Base-by-base conservation (phyloP, 176 grass and related monocot species). In the Luzula sylvatica region DNA sequence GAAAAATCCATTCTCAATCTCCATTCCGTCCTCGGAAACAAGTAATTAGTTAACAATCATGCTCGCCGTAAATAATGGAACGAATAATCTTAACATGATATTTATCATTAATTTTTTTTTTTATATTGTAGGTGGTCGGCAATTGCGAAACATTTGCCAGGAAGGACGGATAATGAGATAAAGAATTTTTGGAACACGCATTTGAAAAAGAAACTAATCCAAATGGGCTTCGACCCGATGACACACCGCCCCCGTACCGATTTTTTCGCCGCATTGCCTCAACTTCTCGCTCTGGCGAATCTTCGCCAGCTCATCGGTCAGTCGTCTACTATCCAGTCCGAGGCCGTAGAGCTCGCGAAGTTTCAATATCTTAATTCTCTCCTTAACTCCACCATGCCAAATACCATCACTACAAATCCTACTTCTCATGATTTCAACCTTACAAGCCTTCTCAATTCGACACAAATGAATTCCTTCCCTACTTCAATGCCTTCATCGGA, bases 131-230 rank as follows among this genome's bases (percentile, higher is more conserved):
- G 90, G 59, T 96, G 90, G 90, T 96, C 90, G 40, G 67, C 84
- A 32, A 96, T 96, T 22, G 77, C 84, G 0, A 89, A 84, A 32
- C 66, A 82, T 54, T 80, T 96, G 9, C 77, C 80, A 0, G 90
- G 90, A 7, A 55, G 90, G 13, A 96, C 90, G 0, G 90, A 96
- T 70, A 96, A 96, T 1, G 90, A 96, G 68, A 96, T 96, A 77
- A 96, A 96, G 81, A 96, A 96, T 24, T 96, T 82, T 74, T 96
- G 90, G 90, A 96, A 96, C 74, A 96, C 90, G 0, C 85, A 89
- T 71, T 84, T 96, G 39, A 96, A 89, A 81, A 96, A 96, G 72
- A 88, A 96, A 55, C 59, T 96, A 13, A 96, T 96, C 65, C 90
- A 89, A 58, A 96, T 89, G 90, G 90, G 90, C 20, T 79, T 96